These are phyloP conservation scores for Cytospora paraplurivora DNA, from an alignment of 2,329 filamentous ascomycete species.

Conservation along the genomic window DNA sequence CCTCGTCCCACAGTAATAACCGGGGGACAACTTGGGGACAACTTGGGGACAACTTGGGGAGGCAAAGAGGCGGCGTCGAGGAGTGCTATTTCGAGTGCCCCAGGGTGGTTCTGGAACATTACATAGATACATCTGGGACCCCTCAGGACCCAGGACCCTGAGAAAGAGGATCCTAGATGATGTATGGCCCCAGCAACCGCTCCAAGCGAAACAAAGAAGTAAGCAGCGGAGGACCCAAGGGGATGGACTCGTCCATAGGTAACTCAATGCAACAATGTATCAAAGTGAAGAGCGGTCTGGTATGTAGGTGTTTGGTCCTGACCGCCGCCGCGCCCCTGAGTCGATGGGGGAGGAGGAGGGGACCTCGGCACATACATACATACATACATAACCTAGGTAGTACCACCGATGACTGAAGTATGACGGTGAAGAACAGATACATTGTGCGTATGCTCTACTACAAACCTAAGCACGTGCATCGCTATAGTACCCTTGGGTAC, in stretches of 20 bases:
- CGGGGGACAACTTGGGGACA: background rate
- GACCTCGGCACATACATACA: background rate
- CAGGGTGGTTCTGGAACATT: conserved; percentile 1
- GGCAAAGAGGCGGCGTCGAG: background rate
- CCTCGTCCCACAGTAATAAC: background rate
- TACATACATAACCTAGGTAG: too few species aligned
- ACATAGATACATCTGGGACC: background rate
- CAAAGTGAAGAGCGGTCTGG: background rate
- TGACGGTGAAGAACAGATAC: background rate
- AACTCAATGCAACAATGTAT: too few species aligned
- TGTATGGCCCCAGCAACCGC: background rate
- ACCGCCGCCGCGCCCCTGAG: background rate
- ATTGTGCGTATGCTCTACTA: too few species aligned
- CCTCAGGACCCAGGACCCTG: background rate
- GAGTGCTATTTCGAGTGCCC: background rate
- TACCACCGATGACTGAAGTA: background rate
- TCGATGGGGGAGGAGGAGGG: background rate
- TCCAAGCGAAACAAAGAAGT: background rate
- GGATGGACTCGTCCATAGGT: too few species aligned
- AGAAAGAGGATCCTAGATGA: background rate
- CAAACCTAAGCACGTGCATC: too few species aligned
- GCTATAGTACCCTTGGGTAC: too few species aligned
- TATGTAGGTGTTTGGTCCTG: background rate
- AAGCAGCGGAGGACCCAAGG: background rate
- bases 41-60: background rate